These are phyloP conservation scores for Hypoxylon sp. DNA, from an alignment of 2,329 filamentous ascomycete species.

Conservation along the genomic window DNA sequence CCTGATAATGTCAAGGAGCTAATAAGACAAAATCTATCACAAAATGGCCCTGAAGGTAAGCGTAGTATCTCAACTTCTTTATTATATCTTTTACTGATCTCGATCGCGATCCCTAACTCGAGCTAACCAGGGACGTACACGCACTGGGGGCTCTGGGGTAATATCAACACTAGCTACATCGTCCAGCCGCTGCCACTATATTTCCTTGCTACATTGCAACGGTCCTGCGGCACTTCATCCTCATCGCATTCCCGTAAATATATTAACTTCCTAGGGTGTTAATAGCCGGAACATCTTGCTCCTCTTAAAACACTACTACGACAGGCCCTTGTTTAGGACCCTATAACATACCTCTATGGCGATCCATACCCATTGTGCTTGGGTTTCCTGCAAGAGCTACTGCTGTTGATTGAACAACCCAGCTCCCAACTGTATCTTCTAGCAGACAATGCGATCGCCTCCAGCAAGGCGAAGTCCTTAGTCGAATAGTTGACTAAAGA, in stretches of 20 bases:
- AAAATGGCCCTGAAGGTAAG: background rate
- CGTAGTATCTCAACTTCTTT: conserved; percentile 3
- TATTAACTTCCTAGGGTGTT: conserved; percentile 20
- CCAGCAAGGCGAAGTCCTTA: background rate
- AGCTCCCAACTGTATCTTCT: background rate
- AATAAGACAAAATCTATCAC: background rate
- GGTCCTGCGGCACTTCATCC: background rate
- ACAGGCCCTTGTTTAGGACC: background rate
- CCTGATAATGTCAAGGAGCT: background rate
- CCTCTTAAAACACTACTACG: conserved; percentile 6
- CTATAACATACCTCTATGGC: background rate
- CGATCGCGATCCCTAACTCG: background rate
- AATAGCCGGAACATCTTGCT: conserved; percentile 17
- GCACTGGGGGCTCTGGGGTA: background rate
- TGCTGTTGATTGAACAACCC: background rate
- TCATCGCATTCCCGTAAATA: conserved; percentile 1
- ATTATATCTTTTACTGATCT: conserved; percentile 5
- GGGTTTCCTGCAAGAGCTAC: background rate
- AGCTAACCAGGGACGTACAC: background rate
- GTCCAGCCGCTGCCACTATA: conserved; percentile 3
- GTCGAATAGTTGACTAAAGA: background rate
- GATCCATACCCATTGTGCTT: background rate
- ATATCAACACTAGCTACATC: background rate
- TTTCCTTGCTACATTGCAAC: conserved; percentile 1
- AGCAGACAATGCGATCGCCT: background rate